Conservation (phyloP, 768 basidiomycete genomes). For the Naganishia vaughanmartiniae region DNA sequence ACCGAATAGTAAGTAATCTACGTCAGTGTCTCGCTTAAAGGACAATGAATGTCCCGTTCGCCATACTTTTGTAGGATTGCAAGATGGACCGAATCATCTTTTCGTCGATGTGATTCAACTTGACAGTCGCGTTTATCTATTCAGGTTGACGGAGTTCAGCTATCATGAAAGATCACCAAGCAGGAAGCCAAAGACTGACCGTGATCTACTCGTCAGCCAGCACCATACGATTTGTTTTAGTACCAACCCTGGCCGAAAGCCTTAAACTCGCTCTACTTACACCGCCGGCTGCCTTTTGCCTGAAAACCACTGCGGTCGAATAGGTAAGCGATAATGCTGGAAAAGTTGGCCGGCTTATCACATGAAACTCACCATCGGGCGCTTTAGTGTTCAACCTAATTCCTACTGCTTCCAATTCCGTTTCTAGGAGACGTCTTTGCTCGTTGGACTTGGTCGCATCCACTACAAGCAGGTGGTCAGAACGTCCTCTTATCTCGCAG, state of each 20-base stretch:
- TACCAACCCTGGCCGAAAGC: background rate
- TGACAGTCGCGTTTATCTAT: constrained; percentile 73
- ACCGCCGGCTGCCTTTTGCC: constrained; percentile 85
- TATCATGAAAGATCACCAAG: background rate
- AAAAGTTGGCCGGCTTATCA: background rate
- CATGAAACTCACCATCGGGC: constrained; percentile 61
- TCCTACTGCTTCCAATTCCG: constrained; percentile 93
- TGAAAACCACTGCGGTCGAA: constrained; percentile 70
- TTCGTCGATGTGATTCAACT: constrained; percentile 90
- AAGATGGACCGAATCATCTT: constrained; percentile 89
- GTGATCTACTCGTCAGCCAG: background rate
- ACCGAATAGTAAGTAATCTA: background rate
- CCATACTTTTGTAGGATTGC: constrained; percentile 76
- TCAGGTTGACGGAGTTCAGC: background rate
- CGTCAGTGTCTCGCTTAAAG: background rate
- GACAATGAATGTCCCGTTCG: background rate
- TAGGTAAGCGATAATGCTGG: background rate
- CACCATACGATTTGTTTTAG: background rate
- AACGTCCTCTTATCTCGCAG: background rate
- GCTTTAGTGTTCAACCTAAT: constrained; percentile 85
- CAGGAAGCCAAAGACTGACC: background rate
- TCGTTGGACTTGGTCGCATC: constrained; percentile 62
- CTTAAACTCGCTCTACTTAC: constrained; percentile 56
- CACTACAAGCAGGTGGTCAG: constrained; percentile 34
- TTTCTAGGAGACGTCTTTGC: constrained; percentile 79